Evolutionary conservation across 208 protist species (phyloP).

Genomic region (Leishmania amazonensis): DNA sequence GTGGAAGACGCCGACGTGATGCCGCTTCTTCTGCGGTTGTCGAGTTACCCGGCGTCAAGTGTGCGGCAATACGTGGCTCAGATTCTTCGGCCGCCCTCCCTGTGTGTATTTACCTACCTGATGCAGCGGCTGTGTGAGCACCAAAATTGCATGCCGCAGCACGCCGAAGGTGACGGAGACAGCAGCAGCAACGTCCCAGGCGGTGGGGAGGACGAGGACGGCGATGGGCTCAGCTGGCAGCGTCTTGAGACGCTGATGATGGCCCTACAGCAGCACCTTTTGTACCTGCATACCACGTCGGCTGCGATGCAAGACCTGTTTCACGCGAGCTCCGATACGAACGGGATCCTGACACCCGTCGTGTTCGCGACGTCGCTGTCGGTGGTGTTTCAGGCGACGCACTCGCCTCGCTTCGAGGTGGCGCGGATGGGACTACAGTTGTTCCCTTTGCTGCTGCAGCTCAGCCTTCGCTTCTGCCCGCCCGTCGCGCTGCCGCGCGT

Average conservation of each 20-base stretch:
- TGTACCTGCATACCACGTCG: conserved; percentile 13
- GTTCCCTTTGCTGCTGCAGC: conserved; percentile 71
- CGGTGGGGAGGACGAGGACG: neutral
- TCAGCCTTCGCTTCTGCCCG: conserved; percentile 50
- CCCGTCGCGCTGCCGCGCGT: conserved; percentile 14
- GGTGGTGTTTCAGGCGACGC: conserved; percentile 30
- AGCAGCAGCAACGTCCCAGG: neutral
- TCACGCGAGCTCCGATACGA: conserved; percentile 8
- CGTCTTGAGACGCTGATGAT: conserved; percentile 81
- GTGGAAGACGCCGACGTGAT: conserved; percentile 13
- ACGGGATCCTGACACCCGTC: conserved; percentile 9
- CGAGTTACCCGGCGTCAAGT: conserved; percentile 67
- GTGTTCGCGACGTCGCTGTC: conserved; percentile 18
- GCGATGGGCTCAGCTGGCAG: conserved; percentile 49
- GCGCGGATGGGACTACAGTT: conserved; percentile 70
- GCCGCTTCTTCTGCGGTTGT: conserved; percentile 50
- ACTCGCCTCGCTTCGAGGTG: conserved; percentile 62
- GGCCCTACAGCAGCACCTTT: conserved; percentile 72
- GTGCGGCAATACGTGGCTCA: conserved; percentile 78
- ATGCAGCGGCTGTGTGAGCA: conserved; percentile 34
- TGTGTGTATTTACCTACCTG: conserved; percentile 45
- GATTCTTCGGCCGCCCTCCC: conserved; percentile 54
- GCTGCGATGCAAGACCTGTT: conserved; percentile 31
- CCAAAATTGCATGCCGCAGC: conserved; percentile 15
- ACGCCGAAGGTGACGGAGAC: conserved; percentile 17